A percentile compares a stretch with the other conserved stretches of the same genome.
phyloP scores from a whole-genome alignment of 202 grass and related monocot species.

The Dendrocalamus latiflorus region DNA sequence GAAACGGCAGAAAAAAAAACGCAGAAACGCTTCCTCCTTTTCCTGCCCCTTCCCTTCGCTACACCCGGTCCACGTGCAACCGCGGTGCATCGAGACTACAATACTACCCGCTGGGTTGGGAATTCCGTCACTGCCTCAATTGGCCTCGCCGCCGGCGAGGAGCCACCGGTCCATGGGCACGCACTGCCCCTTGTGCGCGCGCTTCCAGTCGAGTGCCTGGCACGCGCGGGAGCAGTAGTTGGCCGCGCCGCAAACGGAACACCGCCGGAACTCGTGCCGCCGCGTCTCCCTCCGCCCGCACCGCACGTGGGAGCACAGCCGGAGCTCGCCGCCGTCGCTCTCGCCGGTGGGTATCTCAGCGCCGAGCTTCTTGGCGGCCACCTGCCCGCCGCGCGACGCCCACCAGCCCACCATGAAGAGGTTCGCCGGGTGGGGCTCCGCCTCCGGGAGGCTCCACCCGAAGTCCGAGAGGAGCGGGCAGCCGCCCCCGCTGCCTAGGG shows the following conservation, averaged over 20 bases:
- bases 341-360: neutral
- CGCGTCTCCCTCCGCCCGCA: slow-evolving; percentile 82
- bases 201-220: slow-evolving; percentile 93
- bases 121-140: neutral
- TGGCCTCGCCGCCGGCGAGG: slow-evolving; percentile 14
- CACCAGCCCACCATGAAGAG: slow-evolving; percentile 81
- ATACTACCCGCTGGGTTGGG: too few species aligned
- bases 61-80: slow-evolving; percentile 11
- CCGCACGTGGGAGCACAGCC: slow-evolving; percentile 64
- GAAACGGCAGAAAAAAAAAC: neutral
- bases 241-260: slow-evolving; percentile 82
- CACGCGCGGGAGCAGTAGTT: slow-evolving; percentile 99
- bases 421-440: slow-evolving; percentile 64
- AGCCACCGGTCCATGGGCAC: slow-evolving; percentile 49
- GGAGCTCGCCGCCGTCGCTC: slow-evolving; percentile 18
- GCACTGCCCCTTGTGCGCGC: slow-evolving; percentile 60
- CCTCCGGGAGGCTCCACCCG: slow-evolving; percentile 50
- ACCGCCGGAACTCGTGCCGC: slow-evolving; percentile 91
- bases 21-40: neutral
- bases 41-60: neutral
- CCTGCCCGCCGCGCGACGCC: neutral
- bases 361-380: neutral
- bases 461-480: slow-evolving; percentile 43
- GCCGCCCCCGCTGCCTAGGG: neutral
- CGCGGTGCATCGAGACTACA: neutral